Evolutionary conservation across 352 stramenopile species (phyloP).

Genomic region (Phytophthora crassamura): DNA sequence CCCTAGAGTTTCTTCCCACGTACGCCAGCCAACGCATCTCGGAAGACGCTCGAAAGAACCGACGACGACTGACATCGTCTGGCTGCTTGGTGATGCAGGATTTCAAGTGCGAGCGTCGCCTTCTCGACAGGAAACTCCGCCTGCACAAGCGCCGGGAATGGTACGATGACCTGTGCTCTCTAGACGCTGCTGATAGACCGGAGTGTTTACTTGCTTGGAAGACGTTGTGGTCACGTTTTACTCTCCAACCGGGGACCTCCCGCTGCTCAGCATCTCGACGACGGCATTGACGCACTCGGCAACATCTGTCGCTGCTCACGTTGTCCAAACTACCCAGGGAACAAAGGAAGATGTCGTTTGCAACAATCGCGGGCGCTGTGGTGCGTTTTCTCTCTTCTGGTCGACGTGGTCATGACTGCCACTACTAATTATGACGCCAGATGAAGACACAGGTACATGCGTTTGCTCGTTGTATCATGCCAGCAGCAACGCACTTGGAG

Average conservation of each 20-base stretch:
- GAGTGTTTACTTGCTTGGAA: constrained; percentile 7
- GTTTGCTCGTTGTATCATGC: constrained; percentile 64
- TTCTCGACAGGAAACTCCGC: constrained; percentile 46
- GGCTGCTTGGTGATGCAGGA: constrained; percentile 33
- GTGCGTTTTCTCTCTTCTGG: constrained; percentile 27
- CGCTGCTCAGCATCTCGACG: constrained; percentile 47
- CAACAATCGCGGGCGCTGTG: constrained; percentile 78
- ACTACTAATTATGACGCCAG: constrained; percentile 18
- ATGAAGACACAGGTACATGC: constrained; percentile 69
- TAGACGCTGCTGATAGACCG: not conserved
- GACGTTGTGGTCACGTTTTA: constrained; percentile 33
- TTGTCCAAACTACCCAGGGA: constrained; percentile 38
- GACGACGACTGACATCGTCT: constrained; percentile 1
- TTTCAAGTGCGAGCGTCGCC: constrained; percentile 54
- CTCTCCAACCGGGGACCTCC: constrained; percentile 33
- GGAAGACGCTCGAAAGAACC: not conserved
- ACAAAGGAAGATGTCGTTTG: constrained; percentile 80
- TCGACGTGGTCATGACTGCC: too few species aligned
- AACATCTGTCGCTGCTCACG: constrained; percentile 35
- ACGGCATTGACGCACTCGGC: constrained; percentile 46
- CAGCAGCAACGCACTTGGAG: constrained; percentile 63
- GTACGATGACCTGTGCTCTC: constrained; percentile 22
- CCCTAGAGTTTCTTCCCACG: constrained; percentile 66
- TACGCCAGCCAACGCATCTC: constrained; percentile 24
- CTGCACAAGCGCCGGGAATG: constrained; percentile 51